Base-by-base conservation (phyloP, 202 grass and related monocot species). In the Bolboschoenoplectus hybrid region DNA sequence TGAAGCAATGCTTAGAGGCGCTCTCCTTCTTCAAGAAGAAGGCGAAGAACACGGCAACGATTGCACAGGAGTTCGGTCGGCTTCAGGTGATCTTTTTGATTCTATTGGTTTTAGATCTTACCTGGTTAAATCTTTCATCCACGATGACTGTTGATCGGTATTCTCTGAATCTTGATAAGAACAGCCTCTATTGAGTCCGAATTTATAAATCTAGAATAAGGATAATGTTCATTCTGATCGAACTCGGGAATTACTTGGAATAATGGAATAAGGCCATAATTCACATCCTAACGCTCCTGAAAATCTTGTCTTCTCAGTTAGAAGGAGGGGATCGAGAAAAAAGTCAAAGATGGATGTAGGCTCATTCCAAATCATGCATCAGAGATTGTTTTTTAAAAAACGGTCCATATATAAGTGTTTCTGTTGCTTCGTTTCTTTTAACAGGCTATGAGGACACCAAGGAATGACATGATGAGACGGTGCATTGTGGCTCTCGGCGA, bases 11-110 rank as follows among this genome's bases (percentile, higher is more conserved):
- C 88, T 85, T 88, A 20, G 83, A 85, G 64, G 90, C 90, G 78
- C 86, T 92, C 13, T 86, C 81, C 73, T 83, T 10, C 85, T 89
- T 99, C 41, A 84, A 88, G 5, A 89, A 88, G 61, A 94, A 91
- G 90, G 69, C 88, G 51, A 73, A 20, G 62, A 65, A 90, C 17
- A 83, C 64, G 12, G n/a, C 8, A 2, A 74, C 45, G 50, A 74
- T 96, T 16, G 3, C 67, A 53, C 58, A 89, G 78, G 93, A 99
- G 81, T 99, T 89, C 76, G 3, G 2, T 41, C 11, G 41, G 11
- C 90, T 99, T 64, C 93, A 88, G 92, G 97, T 96, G 13, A 20
- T 53, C 26, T 35, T 9, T 26, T 75, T 75, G 16, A n/a, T 55
- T 62, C 19, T 77, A 61, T 4, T 68, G 2, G 26, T 55, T 52